Evolutionary conservation across 495 filamentous ascomycete genomes (phyloP).

Genomic region (Neurospora sp.): DNA sequence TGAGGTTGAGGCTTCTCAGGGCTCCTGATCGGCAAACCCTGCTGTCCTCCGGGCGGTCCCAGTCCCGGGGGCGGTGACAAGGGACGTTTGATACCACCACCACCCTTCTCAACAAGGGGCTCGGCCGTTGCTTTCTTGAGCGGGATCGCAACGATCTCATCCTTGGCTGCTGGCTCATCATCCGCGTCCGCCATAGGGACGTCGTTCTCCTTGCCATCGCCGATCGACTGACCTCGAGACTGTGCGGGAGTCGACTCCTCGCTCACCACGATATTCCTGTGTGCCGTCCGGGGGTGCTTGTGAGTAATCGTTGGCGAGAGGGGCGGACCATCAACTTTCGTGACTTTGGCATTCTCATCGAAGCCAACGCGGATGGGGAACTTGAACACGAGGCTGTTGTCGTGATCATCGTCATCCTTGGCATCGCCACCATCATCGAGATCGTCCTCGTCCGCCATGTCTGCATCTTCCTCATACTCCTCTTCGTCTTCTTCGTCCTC

Average conservation of each 20-base stretch:
- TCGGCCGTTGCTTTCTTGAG: neutral
- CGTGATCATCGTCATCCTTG: conserved; percentile 17
- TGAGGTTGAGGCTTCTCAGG: neutral
- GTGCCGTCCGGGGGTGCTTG: conserved; percentile 14
- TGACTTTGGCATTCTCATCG: conserved; percentile 21
- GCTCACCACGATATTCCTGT: conserved; percentile 20
- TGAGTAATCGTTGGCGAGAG: conserved; percentile 1
- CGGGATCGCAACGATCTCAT: conserved; percentile 18
- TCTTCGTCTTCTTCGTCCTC: conserved; percentile 50
- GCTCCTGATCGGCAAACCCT: neutral
- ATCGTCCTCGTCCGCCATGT: conserved; percentile 42
- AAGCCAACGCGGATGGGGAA: conserved; percentile 35
- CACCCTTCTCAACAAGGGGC: neutral
- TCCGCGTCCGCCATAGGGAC: conserved; percentile 9
- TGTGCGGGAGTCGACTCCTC: conserved; percentile 13
- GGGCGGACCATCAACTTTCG: conserved; percentile 12
- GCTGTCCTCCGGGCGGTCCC: neutral
- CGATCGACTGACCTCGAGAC: conserved; percentile 1
- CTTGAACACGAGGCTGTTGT: conserved; percentile 53
- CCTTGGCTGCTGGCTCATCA: conserved; percentile 17
- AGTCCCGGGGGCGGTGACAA: neutral
- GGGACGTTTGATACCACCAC: neutral
- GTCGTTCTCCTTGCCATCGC: conserved; percentile 3
- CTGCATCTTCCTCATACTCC: conserved; percentile 47
- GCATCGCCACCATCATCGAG: conserved; percentile 24